phyloP scores from a whole-genome alignment of 140 eudicot genomes.

The Senecio squalidus region DNA sequence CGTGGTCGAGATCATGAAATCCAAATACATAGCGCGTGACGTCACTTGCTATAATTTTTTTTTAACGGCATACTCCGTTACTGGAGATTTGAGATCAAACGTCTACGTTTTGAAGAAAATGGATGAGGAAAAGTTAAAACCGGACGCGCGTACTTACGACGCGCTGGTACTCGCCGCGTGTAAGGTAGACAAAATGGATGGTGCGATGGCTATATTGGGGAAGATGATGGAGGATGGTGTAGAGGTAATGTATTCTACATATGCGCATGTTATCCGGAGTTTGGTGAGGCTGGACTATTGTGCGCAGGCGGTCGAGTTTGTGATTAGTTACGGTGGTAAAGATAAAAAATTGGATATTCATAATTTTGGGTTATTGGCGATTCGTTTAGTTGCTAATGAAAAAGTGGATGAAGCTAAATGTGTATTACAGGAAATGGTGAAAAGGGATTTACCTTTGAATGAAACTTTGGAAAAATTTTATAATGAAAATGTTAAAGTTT shows the following conservation, averaged over 20 bases:
- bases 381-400: constrained; percentile 29
- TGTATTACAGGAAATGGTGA: constrained; percentile 54
- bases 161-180: constrained; percentile 77
- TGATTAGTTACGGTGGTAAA: constrained; percentile 44
- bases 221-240: constrained; percentile 49
- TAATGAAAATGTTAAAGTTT: not conserved
- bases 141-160: constrained; percentile 59
- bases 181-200: constrained; percentile 52
- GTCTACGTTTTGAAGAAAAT: constrained; percentile 38
- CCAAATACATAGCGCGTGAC: constrained; percentile 34
- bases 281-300: constrained; percentile 33
- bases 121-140: constrained; percentile 40
- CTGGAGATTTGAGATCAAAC: constrained; percentile 34
- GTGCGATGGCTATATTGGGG: constrained; percentile 45
- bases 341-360: constrained; percentile 41
- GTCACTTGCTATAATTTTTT: constrained; percentile 40
- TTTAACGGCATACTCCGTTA: constrained; percentile 39
- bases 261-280: constrained; percentile 45
- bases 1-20: constrained; percentile 43
- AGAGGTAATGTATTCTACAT: constrained; percentile 37
- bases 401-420: constrained; percentile 37
- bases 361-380: constrained; percentile 46
- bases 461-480: constrained; percentile 19
- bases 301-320: constrained; percentile 71
- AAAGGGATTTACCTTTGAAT: constrained; percentile 34